phyloP scores from a whole-genome alignment of 306 rosid genomes.

The Trichosanthes cucumerina region DNA sequence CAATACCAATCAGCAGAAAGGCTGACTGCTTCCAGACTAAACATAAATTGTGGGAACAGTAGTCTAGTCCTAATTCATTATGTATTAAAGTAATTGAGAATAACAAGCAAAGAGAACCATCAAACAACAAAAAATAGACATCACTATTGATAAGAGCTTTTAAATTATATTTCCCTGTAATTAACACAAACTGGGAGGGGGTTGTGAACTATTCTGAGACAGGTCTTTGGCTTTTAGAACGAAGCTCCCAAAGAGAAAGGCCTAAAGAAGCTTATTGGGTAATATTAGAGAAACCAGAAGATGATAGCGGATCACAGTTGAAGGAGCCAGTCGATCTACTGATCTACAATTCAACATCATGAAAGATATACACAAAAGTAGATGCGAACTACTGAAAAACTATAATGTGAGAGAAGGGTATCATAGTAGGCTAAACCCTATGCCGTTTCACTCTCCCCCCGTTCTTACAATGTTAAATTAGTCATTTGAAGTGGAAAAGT shows the following conservation, averaged over 20 bases:
- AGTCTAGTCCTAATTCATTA: neutral
- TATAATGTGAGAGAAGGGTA: slow-evolving; percentile 44
- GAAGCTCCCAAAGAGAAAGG: neutral
- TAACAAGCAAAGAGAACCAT: neutral
- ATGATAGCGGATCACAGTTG: neutral
- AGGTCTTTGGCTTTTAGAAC: neutral
- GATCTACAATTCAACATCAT: neutral
- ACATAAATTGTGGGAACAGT: neutral
- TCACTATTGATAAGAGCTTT: neutral
- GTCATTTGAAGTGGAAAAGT: neutral
- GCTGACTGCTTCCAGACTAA: neutral
- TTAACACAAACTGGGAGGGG: neutral
- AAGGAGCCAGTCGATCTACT: neutral
- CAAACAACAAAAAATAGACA: neutral
- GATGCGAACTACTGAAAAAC: slow-evolving; percentile 34
- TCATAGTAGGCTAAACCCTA: slow-evolving; percentile 33
- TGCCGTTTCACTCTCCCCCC: slow-evolving; percentile 37
- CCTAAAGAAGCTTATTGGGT: neutral
- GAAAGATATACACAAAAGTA: slow-evolving; percentile 23
- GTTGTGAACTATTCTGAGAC: neutral
- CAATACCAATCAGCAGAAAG: neutral
- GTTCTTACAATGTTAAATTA: slow-evolving; percentile 22
- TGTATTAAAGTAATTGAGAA: neutral
- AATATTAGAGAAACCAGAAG: neutral
- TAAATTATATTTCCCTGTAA: neutral